Evolutionary conservation across 495 filamentous ascomycete species (phyloP), one percentile per base, ranked within the genome.

Genomic region (Chaetomium cochliodes): DNA sequence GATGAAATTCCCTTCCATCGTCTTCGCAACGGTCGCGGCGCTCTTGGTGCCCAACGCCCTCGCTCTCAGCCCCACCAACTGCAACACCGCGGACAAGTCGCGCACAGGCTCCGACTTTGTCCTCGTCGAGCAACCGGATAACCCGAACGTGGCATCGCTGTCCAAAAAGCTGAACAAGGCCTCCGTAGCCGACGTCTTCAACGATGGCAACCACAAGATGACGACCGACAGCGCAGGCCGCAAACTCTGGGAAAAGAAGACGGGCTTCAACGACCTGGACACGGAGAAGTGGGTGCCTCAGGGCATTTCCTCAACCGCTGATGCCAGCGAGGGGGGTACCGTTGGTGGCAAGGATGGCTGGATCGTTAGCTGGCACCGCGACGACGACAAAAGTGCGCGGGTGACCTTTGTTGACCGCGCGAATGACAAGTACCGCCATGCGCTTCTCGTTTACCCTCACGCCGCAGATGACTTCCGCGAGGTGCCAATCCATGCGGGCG

Each of bases 301-400:
- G 53, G 78, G 78, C 1, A 74, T 80, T 18, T 74, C 71, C 30
- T 74, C 72, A 25, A 74, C 78, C 0, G 76, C 69, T 2, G 77
- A 80, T 56, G 78, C 78, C 0, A 66, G 70, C 23, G 72, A 66
- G 3, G 60, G 25, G 15, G 76, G 75, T 6, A 71, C 64, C 0
- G 77, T 72, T 47, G 70, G 78, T n/a, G 75, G 71, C 23, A 66
- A 69, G 28, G 66, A 72, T 12, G 74, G 67, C 11, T 77, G 75
- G 71, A 66, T 80, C 26, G 72, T 77, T 1, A 77, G 74, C 57
- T 80, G 77, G 77, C 71, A 80, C 42, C 68, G 73, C 20, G 66
- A 73, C 8, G 67, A 73, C 15, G 69, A 72, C 15, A 67, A 74
- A 18, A 73, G 75, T 28, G 76, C 72, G 23, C 55, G 77, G 0